phyloP scores from a whole-genome alignment of 176 grass and related monocot genomes.

The Thalia dealbata region DNA sequence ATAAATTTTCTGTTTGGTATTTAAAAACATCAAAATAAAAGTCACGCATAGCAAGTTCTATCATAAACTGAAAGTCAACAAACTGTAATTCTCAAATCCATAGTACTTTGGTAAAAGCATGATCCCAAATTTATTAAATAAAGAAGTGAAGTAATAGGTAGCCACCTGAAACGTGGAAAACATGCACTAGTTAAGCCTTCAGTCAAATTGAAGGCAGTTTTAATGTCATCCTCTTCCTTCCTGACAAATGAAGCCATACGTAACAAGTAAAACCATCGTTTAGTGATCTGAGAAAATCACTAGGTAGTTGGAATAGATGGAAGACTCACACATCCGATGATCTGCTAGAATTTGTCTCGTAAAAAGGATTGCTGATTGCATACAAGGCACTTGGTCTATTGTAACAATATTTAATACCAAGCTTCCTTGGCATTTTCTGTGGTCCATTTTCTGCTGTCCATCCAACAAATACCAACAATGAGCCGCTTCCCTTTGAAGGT shows the following conservation, averaged over 20 bases:
- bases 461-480: constrained; percentile 79
- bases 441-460: constrained; percentile 83
- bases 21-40: no score
- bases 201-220: constrained; percentile 48
- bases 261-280: not conserved
- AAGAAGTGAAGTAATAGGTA: not conserved
- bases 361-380: constrained; percentile 51
- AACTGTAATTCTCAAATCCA: no score
- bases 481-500: constrained; percentile 25
- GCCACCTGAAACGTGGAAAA: constrained; percentile 82
- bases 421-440: constrained; percentile 63
- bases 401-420: constrained; percentile 96
- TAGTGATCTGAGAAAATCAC: not conserved
- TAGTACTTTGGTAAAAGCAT: not conserved
- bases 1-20: not conserved
- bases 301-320: not conserved
- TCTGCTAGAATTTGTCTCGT: constrained; percentile 27
- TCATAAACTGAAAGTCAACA: no score
- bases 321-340: constrained; percentile 32
- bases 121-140: not conserved
- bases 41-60: no score
- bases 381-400: constrained; percentile 83
- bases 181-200: constrained; percentile 61
- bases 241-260: constrained; percentile 8
- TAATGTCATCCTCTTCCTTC: constrained; percentile 14